These are phyloP conservation scores for Acacia confusa DNA, from an alignment of 306 rosid genomes.

Conservation along the genomic window DNA sequence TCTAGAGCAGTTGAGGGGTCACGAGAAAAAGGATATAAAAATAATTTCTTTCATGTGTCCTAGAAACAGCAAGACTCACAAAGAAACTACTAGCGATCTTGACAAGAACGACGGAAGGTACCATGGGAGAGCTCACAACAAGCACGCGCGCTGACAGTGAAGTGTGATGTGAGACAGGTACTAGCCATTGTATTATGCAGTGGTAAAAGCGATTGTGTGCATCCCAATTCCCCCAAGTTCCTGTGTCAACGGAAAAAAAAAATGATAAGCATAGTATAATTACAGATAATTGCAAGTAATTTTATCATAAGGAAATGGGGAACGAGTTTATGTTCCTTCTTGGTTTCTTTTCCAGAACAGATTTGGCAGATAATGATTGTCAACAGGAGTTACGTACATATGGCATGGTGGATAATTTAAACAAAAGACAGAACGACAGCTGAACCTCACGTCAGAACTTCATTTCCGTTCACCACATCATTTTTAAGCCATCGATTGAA, in stretches of 20 bases:
- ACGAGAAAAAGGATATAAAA: neutral
- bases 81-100: constrained; percentile 79
- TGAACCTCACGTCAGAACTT: neutral
- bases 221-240: constrained; percentile 65
- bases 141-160: constrained; percentile 48
- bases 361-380: neutral
- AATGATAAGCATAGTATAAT: neutral
- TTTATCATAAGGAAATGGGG: neutral
- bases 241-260: constrained; percentile 25
- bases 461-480: neutral
- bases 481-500: neutral
- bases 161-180: constrained; percentile 53
- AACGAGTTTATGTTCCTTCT: neutral
- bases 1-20: constrained; percentile 5
- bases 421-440: neutral
- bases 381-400: neutral
- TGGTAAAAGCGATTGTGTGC: constrained; percentile 58
- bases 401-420: neutral
- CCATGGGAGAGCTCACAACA: constrained; percentile 72
- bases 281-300: neutral
- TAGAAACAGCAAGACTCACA: constrained; percentile 73
- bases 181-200: constrained; percentile 36
- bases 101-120: constrained; percentile 80
- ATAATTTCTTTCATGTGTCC: constrained; percentile 32
- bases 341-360: neutral